Conservation (phyloP, 345 rosid species). For the Gossypium thurberi region DNA sequence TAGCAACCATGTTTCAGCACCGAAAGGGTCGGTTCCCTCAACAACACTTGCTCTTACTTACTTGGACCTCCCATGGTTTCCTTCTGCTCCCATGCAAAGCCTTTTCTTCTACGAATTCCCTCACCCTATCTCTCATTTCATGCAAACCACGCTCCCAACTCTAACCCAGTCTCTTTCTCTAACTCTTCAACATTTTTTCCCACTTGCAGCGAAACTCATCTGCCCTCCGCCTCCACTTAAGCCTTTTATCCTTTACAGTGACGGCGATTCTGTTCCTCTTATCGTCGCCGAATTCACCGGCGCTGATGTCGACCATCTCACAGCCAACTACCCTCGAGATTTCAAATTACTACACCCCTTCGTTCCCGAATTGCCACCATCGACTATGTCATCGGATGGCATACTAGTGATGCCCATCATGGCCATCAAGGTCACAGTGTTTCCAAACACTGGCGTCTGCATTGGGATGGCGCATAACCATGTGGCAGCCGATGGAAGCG, state of each 20-base stretch:
- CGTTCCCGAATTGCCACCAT: neutral
- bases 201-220: conserved; percentile 29
- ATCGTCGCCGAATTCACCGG: conserved; percentile 19
- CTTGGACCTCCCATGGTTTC: conserved; percentile 54
- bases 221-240: neutral
- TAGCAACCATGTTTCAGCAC: conserved; percentile 15
- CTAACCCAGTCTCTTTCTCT: conserved; percentile 43
- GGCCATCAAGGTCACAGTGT: conserved; percentile 33
- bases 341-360: conserved; percentile 5
- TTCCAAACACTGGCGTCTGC: conserved; percentile 29
- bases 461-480: conserved; percentile 39
- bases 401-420: conserved; percentile 16
- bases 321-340: conserved; percentile 14
- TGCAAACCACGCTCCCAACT: conserved; percentile 25
- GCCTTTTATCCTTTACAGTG: conserved; percentile 25
- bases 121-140: conserved; percentile 27
- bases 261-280: conserved; percentile 19
- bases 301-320: conserved; percentile 17
- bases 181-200: conserved; percentile 39
- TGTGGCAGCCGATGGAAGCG: conserved; percentile 39
- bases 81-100: conserved; percentile 32
- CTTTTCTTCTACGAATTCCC: conserved; percentile 42
- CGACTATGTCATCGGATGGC: neutral
- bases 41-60: conserved; percentile 31
- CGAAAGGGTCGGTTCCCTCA: conserved; percentile 14